Percentiles rank a stretch among this genome's conserved stretches.
Evolutionary conservation across 2,329 filamentous ascomycete species (phyloP).

Genomic region (Sclerotinia subarctica): DNA sequence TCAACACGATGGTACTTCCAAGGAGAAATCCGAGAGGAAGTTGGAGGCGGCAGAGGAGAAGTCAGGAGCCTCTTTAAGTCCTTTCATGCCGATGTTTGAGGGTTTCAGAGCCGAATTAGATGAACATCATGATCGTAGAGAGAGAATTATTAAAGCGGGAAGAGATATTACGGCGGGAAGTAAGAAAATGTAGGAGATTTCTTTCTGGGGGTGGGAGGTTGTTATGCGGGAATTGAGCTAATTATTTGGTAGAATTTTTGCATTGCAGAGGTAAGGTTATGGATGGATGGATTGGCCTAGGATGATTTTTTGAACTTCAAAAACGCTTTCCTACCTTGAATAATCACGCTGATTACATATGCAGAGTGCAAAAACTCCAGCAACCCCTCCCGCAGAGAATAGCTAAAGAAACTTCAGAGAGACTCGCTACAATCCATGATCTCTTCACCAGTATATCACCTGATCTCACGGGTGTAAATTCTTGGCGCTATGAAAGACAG

Average conservation of each 20-base stretch:
- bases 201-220: neutral
- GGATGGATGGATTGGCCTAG: conserved; percentile 32
- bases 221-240: conserved; percentile 1
- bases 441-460: conserved; percentile 65
- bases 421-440: conserved; percentile 66
- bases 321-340: neutral
- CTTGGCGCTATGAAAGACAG: conserved; percentile 75
- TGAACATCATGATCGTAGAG: conserved; percentile 87
- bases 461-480: conserved; percentile 76
- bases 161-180: conserved; percentile 89
- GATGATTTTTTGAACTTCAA: neutral
- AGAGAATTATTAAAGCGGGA: conserved; percentile 85
- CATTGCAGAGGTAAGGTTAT: conserved; percentile 64
- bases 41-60: conserved; percentile 46
- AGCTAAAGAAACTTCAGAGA: conserved; percentile 64
- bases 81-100: conserved; percentile 76
- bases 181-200: conserved; percentile 80
- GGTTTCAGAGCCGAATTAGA: conserved; percentile 83
- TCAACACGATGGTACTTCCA: conserved; percentile 21
- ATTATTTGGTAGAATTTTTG: conserved; percentile 64
- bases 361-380: conserved; percentile 62
- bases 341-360: conserved; percentile 3
- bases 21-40: conserved; percentile 1
- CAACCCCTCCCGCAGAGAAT: conserved; percentile 65
- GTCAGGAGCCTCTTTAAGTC: conserved; percentile 32